Conservation (phyloP, 1,284 basidiomycete species). For the Taiwanofungus camphoratus region DNA sequence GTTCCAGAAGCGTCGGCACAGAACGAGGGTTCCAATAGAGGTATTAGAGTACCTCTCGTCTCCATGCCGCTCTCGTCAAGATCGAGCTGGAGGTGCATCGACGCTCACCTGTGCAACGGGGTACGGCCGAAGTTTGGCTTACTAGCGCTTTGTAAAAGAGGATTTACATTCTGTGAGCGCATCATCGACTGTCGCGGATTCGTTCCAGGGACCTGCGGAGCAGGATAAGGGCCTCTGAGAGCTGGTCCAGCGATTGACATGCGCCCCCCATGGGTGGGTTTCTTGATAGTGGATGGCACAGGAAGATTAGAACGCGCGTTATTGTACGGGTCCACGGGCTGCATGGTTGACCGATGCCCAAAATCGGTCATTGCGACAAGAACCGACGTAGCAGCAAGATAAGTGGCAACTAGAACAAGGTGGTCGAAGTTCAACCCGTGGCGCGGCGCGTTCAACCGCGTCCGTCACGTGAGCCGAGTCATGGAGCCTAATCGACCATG, state of each 20-base stretch:
- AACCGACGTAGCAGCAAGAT: not conserved
- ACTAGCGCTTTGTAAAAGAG: slow-evolving; percentile 60
- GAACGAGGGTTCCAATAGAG: too few relatives aligned
- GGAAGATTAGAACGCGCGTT: slow-evolving; percentile 39
- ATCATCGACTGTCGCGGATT: slow-evolving; percentile 62
- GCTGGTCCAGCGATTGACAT: slow-evolving; percentile 69
- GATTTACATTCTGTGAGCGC: slow-evolving; percentile 60
- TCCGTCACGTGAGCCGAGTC: not conserved
- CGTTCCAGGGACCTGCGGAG: slow-evolving; percentile 33
- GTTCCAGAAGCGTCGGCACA: too few relatives aligned
- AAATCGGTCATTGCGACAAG: slow-evolving; percentile 33
- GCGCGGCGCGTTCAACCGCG: not conserved
- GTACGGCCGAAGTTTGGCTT: slow-evolving; percentile 68
- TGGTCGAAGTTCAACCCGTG: not conserved
- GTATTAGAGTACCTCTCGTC: too few relatives aligned
- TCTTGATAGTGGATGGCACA: slow-evolving; percentile 62
- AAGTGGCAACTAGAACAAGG: too few relatives aligned
- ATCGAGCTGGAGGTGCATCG: too few relatives aligned
- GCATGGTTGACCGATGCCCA: slow-evolving; percentile 54
- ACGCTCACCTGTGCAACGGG: slow-evolving; percentile 63
- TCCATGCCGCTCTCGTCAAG: too few relatives aligned
- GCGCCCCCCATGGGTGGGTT: slow-evolving; percentile 42
- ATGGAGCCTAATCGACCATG: not conserved
- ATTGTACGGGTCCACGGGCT: slow-evolving; percentile 45
- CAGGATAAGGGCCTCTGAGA: slow-evolving; percentile 47